Percentiles rank a stretch among this genome's conserved stretches.
Conservation (phyloP, 2,329 filamentous ascomycete genomes). For the Fusarium papillatum region DNA sequence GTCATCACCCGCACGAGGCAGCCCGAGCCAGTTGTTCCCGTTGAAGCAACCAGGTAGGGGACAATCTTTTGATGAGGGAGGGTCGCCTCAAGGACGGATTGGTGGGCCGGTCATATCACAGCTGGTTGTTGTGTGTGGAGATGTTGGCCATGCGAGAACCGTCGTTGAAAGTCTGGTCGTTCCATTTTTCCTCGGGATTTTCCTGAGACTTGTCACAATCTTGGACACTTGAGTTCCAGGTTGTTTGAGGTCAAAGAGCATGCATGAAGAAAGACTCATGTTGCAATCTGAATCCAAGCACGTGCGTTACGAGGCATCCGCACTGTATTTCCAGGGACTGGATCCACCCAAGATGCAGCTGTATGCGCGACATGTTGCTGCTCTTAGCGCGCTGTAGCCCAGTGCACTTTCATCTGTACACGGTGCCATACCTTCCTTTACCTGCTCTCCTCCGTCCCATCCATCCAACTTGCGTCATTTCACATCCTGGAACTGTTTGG, state of each 20-base stretch:
- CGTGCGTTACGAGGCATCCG: background rate
- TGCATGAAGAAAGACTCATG: background rate
- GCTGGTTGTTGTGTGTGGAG: slow-evolving; percentile 34
- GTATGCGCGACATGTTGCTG: background rate
- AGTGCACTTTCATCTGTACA: background rate
- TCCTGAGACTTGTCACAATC: background rate
- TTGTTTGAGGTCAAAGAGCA: background rate
- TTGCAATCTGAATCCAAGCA: background rate
- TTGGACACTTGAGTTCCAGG: background rate
- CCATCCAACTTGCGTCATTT: background rate
- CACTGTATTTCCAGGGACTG: background rate
- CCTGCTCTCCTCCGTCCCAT: background rate
- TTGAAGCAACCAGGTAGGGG: slow-evolving; percentile 26
- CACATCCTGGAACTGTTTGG: background rate
- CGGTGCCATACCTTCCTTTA: background rate
- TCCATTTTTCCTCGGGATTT: slow-evolving; percentile 5
- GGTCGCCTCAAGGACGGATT: slow-evolving; percentile 26
- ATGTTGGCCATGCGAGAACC: slow-evolving; percentile 23
- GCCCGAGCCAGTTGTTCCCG: slow-evolving; percentile 36
- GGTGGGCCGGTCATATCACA: slow-evolving; percentile 30
- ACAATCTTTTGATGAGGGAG: slow-evolving; percentile 30
- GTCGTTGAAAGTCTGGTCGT: background rate
- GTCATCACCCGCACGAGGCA: slow-evolving; percentile 25
- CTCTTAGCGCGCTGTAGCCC: background rate
- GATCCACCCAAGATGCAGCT: background rate